phyloP scores from a whole-genome alignment of 345 rosid species.

The Passiflora organensis region DNA sequence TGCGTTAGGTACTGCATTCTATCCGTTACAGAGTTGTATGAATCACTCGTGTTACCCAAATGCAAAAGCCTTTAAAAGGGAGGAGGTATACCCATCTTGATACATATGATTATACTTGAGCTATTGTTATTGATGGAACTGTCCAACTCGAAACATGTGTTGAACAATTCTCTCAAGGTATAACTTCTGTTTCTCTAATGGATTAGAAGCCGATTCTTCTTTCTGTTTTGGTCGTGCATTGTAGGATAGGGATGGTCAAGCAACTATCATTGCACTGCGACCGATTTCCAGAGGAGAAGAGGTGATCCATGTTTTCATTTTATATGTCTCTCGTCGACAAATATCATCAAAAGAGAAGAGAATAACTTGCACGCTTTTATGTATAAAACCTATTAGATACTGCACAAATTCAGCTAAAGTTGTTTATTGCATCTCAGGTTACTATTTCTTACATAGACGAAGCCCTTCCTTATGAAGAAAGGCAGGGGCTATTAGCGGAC shows the following conservation, averaged over 20 bases:
- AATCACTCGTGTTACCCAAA: conserved; percentile 90
- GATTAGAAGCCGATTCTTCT: too few relatives aligned
- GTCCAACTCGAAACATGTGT: too few relatives aligned
- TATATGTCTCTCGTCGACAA: background rate
- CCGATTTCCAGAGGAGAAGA: conserved; percentile 65
- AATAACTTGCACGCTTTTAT: background rate
- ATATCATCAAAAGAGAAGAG: background rate
- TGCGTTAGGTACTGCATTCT: conserved; percentile 80
- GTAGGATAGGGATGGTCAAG: conserved; percentile 90
- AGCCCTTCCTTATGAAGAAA: conserved; percentile 59
- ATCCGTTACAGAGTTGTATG: conserved; percentile 88
- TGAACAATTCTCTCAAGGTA: too few relatives aligned
- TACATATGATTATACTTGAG: background rate
- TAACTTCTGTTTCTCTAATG: too few relatives aligned
- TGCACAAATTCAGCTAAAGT: background rate
- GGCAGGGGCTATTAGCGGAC: conserved; percentile 64
- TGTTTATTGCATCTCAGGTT: conserved; percentile 41
- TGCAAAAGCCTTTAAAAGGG: conserved; percentile 94
- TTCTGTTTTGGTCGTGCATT: background rate
- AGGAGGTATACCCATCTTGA: conserved; percentile 47
- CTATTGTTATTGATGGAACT: background rate
- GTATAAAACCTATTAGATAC: background rate
- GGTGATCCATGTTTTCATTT: conserved; percentile 29
- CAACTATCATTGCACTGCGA: conserved; percentile 57
- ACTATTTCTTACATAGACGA: conserved; percentile 84